A percentile compares a stretch with the other conserved stretches of the same genome.
Conservation (phyloP, 2,329 filamentous ascomycete species). For the Triangularia setosa region DNA sequence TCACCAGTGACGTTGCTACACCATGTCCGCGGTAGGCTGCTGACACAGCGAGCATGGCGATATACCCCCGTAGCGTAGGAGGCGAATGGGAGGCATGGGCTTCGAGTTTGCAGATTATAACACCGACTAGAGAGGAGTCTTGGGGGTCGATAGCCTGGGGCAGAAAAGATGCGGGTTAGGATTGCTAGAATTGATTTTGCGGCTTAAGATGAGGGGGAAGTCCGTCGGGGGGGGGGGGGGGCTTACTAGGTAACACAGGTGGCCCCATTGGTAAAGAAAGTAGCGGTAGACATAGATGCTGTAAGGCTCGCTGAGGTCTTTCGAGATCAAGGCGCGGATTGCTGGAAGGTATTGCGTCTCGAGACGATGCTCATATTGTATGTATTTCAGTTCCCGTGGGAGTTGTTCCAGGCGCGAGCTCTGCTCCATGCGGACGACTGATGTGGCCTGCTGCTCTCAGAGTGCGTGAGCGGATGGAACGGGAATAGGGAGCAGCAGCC, state of each 20-base stretch:
- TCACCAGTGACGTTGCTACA: constrained; percentile 85
- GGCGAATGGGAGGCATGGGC: constrained; percentile 77
- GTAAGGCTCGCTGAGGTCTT: constrained; percentile 95
- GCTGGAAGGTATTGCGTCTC: constrained; percentile 69
- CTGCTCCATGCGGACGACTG: constrained; percentile 32
- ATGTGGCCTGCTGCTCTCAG: not conserved
- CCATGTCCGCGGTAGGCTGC: constrained; percentile 76
- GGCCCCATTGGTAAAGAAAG: constrained; percentile 95
- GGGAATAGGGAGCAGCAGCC: not conserved
- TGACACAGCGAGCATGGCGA: constrained; percentile 95
- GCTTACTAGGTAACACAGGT: constrained; percentile 88
- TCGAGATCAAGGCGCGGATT: constrained; percentile 89
- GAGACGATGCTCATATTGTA: constrained; percentile 59
- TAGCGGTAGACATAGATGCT: constrained; percentile 99
- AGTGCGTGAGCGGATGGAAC: not conserved
- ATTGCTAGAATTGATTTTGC: not conserved
- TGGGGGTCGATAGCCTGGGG: constrained; percentile 55
- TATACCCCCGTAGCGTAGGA: constrained; percentile 78
- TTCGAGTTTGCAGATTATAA: constrained; percentile 93
- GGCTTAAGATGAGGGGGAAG: not conserved
- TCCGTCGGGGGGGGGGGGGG: no score
- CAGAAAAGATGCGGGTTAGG: not conserved
- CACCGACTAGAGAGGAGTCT: constrained; percentile 69
- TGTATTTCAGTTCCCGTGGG: constrained; percentile 50
- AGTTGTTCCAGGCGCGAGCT: constrained; percentile 31